Evolutionary conservation across 2,329 filamentous ascomycete species (phyloP).

Genomic region (Colletotrichum sublineola): DNA sequence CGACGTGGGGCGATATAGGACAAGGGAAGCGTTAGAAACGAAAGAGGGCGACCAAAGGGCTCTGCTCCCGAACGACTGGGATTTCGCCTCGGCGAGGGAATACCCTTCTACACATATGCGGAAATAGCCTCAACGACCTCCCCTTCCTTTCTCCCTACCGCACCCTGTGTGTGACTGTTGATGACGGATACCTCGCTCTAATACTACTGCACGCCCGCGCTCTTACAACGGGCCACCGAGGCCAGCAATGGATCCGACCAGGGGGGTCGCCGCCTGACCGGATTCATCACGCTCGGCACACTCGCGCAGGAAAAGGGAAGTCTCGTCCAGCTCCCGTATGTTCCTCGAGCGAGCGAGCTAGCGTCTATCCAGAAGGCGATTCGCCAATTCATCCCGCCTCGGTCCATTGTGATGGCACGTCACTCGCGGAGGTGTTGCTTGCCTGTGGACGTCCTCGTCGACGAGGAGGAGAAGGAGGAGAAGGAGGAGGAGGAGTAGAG

Average conservation of each 20-base stretch:
- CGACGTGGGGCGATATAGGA: constrained; percentile 10
- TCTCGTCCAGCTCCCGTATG: too few relatives aligned
- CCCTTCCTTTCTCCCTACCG: neutral
- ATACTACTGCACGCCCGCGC: neutral
- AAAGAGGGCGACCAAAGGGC: constrained; percentile 19
- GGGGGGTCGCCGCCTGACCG: neutral
- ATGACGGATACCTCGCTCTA: neutral
- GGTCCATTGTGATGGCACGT: constrained; percentile 6
- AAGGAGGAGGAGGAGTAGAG: neutral
- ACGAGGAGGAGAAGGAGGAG: neutral
- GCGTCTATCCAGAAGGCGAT: constrained; percentile 8
- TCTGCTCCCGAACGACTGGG: constrained; percentile 16
- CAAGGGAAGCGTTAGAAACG: constrained; percentile 31
- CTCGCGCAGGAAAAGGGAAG: neutral
- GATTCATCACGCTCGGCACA: neutral
- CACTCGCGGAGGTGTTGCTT: constrained; percentile 14
- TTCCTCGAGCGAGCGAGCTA: too few relatives aligned
- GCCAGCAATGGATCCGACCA: neutral
- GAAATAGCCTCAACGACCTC: neutral
- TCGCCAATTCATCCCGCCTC: constrained; percentile 38
- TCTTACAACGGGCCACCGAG: neutral
- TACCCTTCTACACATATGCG: neutral
- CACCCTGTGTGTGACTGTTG: neutral
- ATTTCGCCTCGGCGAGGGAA: neutral
- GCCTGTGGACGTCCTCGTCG: neutral